phyloP scores from a whole-genome alignment of 371 early-diverging fungal species.

The Lichtheimia corymbifera region DNA sequence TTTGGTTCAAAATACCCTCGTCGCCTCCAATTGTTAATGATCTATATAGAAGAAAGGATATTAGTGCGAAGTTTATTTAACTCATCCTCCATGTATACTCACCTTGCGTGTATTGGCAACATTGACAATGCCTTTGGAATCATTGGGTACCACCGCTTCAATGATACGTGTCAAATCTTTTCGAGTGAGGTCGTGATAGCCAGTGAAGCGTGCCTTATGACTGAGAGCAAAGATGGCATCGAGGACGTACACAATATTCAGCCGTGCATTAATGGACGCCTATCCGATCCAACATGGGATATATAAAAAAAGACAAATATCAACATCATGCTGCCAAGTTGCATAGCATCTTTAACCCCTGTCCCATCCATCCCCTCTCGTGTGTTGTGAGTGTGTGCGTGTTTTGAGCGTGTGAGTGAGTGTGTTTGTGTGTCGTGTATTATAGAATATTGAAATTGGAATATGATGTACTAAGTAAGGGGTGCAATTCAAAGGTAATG shows the following conservation, averaged over 20 bases:
- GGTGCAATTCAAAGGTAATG: not conserved
- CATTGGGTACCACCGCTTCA: conserved; percentile 61
- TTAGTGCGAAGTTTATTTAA: not conserved
- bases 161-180: conserved; percentile 60
- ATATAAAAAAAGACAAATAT: conserved; percentile 12
- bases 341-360: conserved; percentile 3
- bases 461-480: too few relatives aligned
- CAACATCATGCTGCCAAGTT: not conserved
- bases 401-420: conserved; percentile 8
- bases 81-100: not conserved
- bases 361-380: not conserved
- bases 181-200: conserved; percentile 64
- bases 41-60: conserved; percentile 19
- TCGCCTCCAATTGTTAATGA: conserved; percentile 47
- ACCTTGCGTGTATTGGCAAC: conserved; percentile 71
- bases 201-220: conserved; percentile 51
- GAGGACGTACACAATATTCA: conserved; percentile 76
- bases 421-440: conserved; percentile 1
- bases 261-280: conserved; percentile 62
- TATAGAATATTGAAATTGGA: conserved; percentile 2
- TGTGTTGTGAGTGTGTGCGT: not conserved
- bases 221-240: conserved; percentile 69
- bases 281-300: conserved; percentile 22
- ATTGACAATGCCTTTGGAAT: conserved; percentile 70
- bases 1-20: conserved; percentile 38